Conservation (phyloP, 2,329 filamentous ascomycete genomes). For the Phialophora verrucosa region DNA sequence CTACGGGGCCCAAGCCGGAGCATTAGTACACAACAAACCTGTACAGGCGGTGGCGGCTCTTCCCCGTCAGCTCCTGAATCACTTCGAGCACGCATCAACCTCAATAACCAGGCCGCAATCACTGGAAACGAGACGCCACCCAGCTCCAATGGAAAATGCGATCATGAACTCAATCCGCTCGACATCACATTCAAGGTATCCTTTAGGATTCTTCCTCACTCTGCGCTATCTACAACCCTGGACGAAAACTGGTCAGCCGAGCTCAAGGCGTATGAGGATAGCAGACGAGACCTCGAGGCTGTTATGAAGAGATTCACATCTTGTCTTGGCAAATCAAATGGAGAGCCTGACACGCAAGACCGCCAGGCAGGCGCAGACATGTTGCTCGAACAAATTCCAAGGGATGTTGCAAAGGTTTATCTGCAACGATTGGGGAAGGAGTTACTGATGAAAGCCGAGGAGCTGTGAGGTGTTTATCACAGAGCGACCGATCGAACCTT, state of each 20-base stretch:
- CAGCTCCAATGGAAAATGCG: background rate
- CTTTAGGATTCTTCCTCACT: slow-evolving; percentile 70
- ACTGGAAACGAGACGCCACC: slow-evolving; percentile 5
- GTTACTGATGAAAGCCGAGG: slow-evolving; percentile 52
- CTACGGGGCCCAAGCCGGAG: background rate
- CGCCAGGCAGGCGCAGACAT: background rate
- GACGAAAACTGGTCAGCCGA: slow-evolving; percentile 90
- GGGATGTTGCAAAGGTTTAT: slow-evolving; percentile 73
- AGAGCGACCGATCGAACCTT: background rate
- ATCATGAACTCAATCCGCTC: slow-evolving; percentile 40
- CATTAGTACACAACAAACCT: background rate
- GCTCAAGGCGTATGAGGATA: slow-evolving; percentile 81
- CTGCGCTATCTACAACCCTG: slow-evolving; percentile 71
- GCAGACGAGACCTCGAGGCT: slow-evolving; percentile 71
- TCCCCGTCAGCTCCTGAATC: background rate
- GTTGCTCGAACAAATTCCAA: slow-evolving; percentile 60
- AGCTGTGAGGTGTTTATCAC: slow-evolving; percentile 10
- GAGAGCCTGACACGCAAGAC: background rate
- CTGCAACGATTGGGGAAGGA: slow-evolving; percentile 73
- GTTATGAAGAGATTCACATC: slow-evolving; percentile 52
- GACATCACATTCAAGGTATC: slow-evolving; percentile 86
- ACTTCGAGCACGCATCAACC: background rate
- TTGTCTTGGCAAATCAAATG: slow-evolving; percentile 1
- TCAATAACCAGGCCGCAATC: background rate
- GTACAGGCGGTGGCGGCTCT: background rate